Evolutionary conservation across 2,329 filamentous ascomycete genomes (phyloP), one percentile per base, ranked within the genome.

Genomic region (Seiridium unicorne): DNA sequence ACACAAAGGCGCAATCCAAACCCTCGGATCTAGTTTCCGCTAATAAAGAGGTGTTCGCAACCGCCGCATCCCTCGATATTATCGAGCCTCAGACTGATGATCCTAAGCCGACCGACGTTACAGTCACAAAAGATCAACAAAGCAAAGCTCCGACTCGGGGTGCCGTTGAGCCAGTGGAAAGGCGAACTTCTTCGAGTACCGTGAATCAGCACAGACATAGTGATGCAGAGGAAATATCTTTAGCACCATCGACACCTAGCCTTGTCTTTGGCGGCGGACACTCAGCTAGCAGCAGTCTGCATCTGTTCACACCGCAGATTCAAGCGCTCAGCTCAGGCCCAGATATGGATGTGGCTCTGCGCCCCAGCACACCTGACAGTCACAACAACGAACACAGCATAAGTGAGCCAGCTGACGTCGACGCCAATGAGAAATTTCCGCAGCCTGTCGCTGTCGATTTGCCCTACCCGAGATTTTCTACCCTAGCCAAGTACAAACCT

Each of bases 201-300:
- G 7, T 44, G 10, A 48, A 58, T 38, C 13, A 18, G 18, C 11
- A 51, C 3, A 49, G n/a, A 18, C n/a, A 46, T 13, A 38, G 38
- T 32, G 57, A 59, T 8, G 47, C 49, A 34, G 51, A 60, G 48
- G 62, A 26, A 48, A 51, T 56, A 54, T 61, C 59, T 57, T 60
- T n/a, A 64, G 64, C 38, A 59, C 70, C 70, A 13, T 66, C 65
- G 26, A 70, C 71, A 3, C 70, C 71, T 3, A 71, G 70, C 34
- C 57, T 73, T 4, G 62, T 68, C n/a, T 69, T 58, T 32, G 65
- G 66, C 2, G 63, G 60, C 32, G 65, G 65, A 44, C 64, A 65
- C 26, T 72, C 71, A 9, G 64, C 68, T 44, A 62, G 63, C 5
- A 72, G 70, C 56, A 72, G 68, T 56, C 31, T 69, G n/a, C 32